Evolutionary conservation across 176 grass and related monocot species (phyloP).

Genomic region (Elaeis guineensis): DNA sequence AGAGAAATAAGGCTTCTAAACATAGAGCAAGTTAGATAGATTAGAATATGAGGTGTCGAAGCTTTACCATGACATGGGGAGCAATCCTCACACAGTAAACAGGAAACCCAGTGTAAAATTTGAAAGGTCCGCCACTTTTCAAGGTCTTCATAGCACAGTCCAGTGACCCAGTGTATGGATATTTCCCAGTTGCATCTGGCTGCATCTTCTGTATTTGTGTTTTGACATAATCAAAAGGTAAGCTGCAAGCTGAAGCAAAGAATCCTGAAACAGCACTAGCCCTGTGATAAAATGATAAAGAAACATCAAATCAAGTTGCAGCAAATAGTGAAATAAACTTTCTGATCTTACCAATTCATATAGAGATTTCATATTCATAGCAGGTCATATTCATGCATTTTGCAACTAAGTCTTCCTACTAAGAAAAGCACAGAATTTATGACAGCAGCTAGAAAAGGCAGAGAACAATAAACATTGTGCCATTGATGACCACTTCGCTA

Average conservation of each 20-base stretch:
- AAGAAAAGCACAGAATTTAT: too few species aligned
- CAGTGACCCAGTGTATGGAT: conserved; percentile 78
- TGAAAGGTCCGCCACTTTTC: conserved; percentile 75
- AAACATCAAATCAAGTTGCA: too few species aligned
- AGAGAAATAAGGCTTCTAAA: background rate
- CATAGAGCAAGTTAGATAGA: too few species aligned
- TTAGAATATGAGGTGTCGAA: background rate
- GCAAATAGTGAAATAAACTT: too few species aligned
- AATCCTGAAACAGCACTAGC: conserved; percentile 92
- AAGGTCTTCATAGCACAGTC: conserved; percentile 83
- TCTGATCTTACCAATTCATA: too few species aligned
- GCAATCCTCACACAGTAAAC: conserved; percentile 91
- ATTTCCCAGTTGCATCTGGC: conserved; percentile 79
- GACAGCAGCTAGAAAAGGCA: too few species aligned
- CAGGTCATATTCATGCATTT: too few species aligned
- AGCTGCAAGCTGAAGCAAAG: conserved; percentile 89
- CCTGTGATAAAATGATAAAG: conserved; percentile 27
- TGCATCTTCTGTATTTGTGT: conserved; percentile 99
- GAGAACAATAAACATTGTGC: too few species aligned
- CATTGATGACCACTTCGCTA: too few species aligned
- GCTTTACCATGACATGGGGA: conserved; percentile 84
- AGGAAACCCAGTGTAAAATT: conserved; percentile 93
- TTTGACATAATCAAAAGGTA: conserved; percentile 95
- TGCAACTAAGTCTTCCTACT: too few species aligned
- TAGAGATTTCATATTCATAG: too few species aligned